Evolutionary conservation across 2,329 filamentous ascomycete species (phyloP).

Genomic region (Talaromyces piceae): DNA sequence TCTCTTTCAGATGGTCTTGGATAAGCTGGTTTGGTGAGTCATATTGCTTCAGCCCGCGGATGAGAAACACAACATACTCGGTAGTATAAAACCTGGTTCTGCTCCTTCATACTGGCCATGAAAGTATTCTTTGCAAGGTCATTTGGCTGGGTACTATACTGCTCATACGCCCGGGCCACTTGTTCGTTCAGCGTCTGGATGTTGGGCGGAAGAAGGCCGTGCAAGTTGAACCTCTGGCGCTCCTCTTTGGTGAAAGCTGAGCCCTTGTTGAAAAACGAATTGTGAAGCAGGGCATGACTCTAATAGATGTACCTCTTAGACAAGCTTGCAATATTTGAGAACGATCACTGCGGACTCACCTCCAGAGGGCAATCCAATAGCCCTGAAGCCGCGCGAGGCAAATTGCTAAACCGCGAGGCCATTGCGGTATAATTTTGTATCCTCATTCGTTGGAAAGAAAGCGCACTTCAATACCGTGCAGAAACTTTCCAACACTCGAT

Average conservation of each 20-base stretch:
- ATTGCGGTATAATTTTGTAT: not conserved
- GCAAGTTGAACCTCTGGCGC: slow-evolving; percentile 60
- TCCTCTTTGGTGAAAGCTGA: slow-evolving; percentile 68
- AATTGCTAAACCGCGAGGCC: slow-evolving; percentile 21
- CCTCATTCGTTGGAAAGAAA: not conserved
- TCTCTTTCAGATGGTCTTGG: slow-evolving; percentile 71
- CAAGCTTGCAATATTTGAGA: not conserved
- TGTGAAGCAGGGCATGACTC: slow-evolving; percentile 53
- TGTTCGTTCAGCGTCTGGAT: slow-evolving; percentile 72
- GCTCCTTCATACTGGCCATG: slow-evolving; percentile 74
- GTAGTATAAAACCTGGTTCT: slow-evolving; percentile 78
- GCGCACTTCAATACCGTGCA: too few relatives aligned
- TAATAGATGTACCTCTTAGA: slow-evolving; percentile 6
- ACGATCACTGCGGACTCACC: too few relatives aligned
- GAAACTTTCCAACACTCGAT: too few relatives aligned
- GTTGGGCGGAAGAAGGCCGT: slow-evolving; percentile 64
- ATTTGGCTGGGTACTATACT: slow-evolving; percentile 58
- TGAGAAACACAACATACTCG: slow-evolving; percentile 42
- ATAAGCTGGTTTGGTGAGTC: slow-evolving; percentile 49
- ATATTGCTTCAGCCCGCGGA: not conserved
- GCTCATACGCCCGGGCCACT: slow-evolving; percentile 67
- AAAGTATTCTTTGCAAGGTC: slow-evolving; percentile 81
- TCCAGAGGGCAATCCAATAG: slow-evolving; percentile 24
- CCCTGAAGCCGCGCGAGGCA: slow-evolving; percentile 24
- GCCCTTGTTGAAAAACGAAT: slow-evolving; percentile 72